phyloP scores from a whole-genome alignment of 768 basidiomycete genomes.

The Agrocybe pediades region DNA sequence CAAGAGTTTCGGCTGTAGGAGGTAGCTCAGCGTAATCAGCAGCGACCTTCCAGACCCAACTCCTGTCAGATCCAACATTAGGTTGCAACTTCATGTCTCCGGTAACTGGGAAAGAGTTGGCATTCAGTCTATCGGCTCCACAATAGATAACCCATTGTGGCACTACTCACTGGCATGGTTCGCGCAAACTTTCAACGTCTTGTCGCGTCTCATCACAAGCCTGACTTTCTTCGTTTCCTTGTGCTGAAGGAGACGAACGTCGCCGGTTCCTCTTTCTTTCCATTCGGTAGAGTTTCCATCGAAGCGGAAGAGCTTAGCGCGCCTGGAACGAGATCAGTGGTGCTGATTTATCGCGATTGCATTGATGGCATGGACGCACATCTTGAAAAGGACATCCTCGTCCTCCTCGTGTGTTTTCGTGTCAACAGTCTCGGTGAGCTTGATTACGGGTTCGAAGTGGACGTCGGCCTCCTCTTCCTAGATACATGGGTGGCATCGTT shows the following conservation, averaged over 20 bases:
- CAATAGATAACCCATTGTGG: constrained; percentile 32
- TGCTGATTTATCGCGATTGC: constrained; percentile 36
- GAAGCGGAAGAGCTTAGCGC: constrained; percentile 98
- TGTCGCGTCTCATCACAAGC: constrained; percentile 99
- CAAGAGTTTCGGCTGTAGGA: constrained; percentile 91
- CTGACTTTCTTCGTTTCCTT: constrained; percentile 90
- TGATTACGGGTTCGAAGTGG: constrained; percentile 96
- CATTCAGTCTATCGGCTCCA: neutral
- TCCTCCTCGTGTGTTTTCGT: constrained; percentile 95
- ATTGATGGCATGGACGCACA: constrained; percentile 60
- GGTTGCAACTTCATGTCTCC: constrained; percentile 93
- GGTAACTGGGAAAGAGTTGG: constrained; percentile 54
- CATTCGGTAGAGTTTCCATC: constrained; percentile 77
- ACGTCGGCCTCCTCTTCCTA: constrained; percentile 83
- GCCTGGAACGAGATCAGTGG: constrained; percentile 56
- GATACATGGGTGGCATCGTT: constrained; percentile 20
- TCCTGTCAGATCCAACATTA: constrained; percentile 98
- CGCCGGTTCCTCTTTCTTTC: constrained; percentile 98
- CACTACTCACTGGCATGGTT: constrained; percentile 87
- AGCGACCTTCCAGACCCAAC: constrained; percentile 98
- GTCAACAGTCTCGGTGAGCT: constrained; percentile 93
- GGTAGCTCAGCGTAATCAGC: constrained; percentile 94
- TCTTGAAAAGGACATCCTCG: constrained; percentile 92
- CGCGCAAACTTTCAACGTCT: constrained; percentile 99
- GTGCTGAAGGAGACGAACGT: constrained; percentile 90